These are phyloP conservation scores for Cokeromyces recurvatus DNA, from an alignment of 371 early-diverging fungal genomes.

Conservation along the genomic window DNA sequence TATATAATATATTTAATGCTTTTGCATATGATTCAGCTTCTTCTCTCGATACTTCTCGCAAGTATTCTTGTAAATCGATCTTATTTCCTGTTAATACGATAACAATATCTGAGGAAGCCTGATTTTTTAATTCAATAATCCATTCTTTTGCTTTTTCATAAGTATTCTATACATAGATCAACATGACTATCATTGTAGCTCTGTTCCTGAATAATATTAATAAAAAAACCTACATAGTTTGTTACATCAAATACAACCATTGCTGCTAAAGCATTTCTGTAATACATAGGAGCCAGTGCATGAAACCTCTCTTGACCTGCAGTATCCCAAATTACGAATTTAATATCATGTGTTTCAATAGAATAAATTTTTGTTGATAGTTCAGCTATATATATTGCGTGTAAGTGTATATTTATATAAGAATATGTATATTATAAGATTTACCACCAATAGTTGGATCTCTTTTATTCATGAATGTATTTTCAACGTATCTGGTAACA, in stretches of 20 bases:
- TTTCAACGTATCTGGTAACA: constrained; percentile 81
- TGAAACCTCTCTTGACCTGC: constrained; percentile 89
- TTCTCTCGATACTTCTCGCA: constrained; percentile 32
- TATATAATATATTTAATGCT: constrained; percentile 52
- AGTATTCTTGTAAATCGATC: constrained; percentile 69
- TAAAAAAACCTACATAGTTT: constrained; percentile 52
- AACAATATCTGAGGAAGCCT: constrained; percentile 89
- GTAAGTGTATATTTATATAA: too few species aligned
- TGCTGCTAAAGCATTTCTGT: constrained; percentile 96
- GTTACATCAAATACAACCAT: constrained; percentile 95
- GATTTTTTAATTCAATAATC: constrained; percentile 95
- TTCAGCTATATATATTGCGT: too few species aligned
- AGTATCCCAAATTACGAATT: constrained; percentile 95
- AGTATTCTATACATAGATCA: constrained; percentile 55
- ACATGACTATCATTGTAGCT: background rate
- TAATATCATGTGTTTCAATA: constrained; percentile 60
- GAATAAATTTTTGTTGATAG: constrained; percentile 69
- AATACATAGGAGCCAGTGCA: constrained; percentile 97
- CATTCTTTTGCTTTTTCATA: constrained; percentile 96
- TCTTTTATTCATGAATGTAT: constrained; percentile 90
- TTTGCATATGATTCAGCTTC: constrained; percentile 75
- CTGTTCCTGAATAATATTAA: background rate
- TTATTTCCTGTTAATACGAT: constrained; percentile 97
- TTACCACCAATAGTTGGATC: constrained; percentile 96
- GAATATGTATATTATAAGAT: too few species aligned